Evolutionary conservation across 257 asterid species (phyloP).

Genomic region (Ehretia macrophylla): DNA sequence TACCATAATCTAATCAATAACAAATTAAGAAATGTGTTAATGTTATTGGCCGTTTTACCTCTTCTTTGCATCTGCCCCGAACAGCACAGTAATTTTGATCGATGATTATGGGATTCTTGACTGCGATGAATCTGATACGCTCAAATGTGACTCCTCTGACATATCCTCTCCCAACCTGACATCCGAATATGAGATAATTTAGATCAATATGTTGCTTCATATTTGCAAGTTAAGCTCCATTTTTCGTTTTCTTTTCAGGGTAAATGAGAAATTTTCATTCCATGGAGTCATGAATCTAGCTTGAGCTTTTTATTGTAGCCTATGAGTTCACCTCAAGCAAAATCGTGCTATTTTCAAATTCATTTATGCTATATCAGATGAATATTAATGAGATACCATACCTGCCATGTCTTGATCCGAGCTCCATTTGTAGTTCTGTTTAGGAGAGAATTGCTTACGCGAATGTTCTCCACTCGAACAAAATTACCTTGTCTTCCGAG

Average conservation of each 20-base stretch:
- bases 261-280: too few relatives aligned
- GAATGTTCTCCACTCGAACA: conserved; percentile 54
- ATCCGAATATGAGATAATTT: not conserved
- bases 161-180: conserved; percentile 54
- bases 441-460: conserved; percentile 34
- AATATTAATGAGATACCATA: conserved; percentile 2
- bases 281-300: too few relatives aligned
- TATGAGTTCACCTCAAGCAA: too few relatives aligned
- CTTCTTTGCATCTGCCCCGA: conserved; percentile 31
- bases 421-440: conserved; percentile 78
- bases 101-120: conserved; percentile 57
- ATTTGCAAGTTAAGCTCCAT: too few relatives aligned
- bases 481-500: conserved; percentile 50
- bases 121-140: conserved; percentile 35
- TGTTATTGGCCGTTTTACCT: conserved; percentile 20
- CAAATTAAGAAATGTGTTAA: not conserved
- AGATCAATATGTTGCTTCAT: too few relatives aligned
- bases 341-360: too few relatives aligned
- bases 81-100: conserved; percentile 54
- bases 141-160: conserved; percentile 36
- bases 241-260: too few relatives aligned
- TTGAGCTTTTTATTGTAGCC: too few relatives aligned
- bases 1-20: too few relatives aligned
- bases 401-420: conserved; percentile 95
- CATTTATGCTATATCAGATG: too few relatives aligned